Percentiles rank a stretch among this genome's conserved stretches.
These are phyloP conservation scores for Friedmanniomyces simplex DNA, from an alignment of 495 filamentous ascomycete species.

Conservation along the genomic window DNA sequence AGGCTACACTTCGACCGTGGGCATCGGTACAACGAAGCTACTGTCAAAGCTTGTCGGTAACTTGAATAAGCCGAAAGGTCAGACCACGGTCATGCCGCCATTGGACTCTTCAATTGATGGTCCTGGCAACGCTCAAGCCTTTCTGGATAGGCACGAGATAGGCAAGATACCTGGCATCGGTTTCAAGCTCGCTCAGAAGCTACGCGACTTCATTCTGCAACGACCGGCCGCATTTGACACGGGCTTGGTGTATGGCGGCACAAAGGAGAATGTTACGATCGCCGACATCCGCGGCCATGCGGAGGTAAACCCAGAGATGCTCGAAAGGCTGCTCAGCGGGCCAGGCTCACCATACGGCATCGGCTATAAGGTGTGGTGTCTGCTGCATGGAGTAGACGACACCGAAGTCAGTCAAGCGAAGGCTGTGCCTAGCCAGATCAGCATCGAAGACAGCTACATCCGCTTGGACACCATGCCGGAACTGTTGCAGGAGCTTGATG, in stretches of 20 bases:
- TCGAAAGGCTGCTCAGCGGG: conserved; percentile 57
- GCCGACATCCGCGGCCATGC: conserved; percentile 51
- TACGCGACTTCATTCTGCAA: conserved; percentile 52
- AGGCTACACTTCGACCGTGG: conserved; percentile 79
- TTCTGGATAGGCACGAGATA: conserved; percentile 68
- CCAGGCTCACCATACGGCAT: conserved; percentile 59
- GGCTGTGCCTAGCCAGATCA: conserved; percentile 75
- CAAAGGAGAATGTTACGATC: conserved; percentile 51
- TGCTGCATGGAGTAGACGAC: conserved; percentile 54
- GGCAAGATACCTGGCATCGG: conserved; percentile 82
- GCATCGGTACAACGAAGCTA: conserved; percentile 75
- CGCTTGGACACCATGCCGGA: conserved; percentile 51
- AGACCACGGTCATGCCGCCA: conserved; percentile 69
- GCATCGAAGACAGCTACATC: conserved; percentile 84
- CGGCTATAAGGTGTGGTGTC: conserved; percentile 49
- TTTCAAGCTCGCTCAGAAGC: conserved; percentile 58
- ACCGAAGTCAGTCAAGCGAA: conserved; percentile 59
- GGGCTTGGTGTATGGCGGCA: conserved; percentile 35
- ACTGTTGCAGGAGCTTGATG: conserved; percentile 52
- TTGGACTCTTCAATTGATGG: conserved; percentile 19
- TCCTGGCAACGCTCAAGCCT: conserved; percentile 46
- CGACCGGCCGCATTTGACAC: conserved; percentile 33
- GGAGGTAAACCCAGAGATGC: conserved; percentile 46
- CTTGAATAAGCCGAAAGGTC: conserved; percentile 72
- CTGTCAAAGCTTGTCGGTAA: conserved; percentile 77